Evolutionary conservation across 176 grass and related monocot species (phyloP), one percentile per base, ranked within the genome.

Genomic region (Pharus latifolius): DNA sequence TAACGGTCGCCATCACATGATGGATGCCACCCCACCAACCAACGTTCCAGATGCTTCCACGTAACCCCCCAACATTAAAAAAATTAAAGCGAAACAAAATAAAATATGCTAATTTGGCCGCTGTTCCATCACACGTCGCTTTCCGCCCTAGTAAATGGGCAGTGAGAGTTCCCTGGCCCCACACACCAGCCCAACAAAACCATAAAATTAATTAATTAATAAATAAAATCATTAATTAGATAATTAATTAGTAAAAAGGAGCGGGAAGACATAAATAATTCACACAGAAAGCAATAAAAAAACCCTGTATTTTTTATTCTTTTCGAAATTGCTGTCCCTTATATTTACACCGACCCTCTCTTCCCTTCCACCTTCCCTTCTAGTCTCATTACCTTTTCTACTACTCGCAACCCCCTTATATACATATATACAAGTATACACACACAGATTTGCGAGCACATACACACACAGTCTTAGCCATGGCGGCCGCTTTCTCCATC

Each of bases 401-500:
- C 15, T 10, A 5, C 23, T 10, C 29, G 37, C 25, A 17, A 18
- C n/a, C n/a, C n/a, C n/a, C n/a, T n/a, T n/a, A n/a, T n/a, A n/a
- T n/a, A n/a, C n/a, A n/a, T n/a, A n/a, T n/a, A n/a, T n/a, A n/a
- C n/a, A n/a, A n/a, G n/a, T n/a, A 72, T 44, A 57, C 53, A 11
- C 59, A 5, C 23, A 46, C 48, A 17, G 61, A 47, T 55, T 79
- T 53, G 22, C 23, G 27, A 37, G 10, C 24, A 0, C 29, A 24
- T 1, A 22, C 23, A 7, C 42, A 3, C 38, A 11, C 13, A 14
- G 19, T 7, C 18, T 59, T 26, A 5, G 30, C 76, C 42, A 84
- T 84, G 86, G 76, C 58, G 32, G 42, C 50, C 25, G 57, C 38
- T 2, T 88, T 88, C 71, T 88, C 80, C 34, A 88, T 88, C 52